A percentile compares a stretch with the other conserved stretches of the same genome.
Evolutionary conservation across 1,139 yeast species (phyloP).

Genomic region (Tardiomyces digboiensis): DNA sequence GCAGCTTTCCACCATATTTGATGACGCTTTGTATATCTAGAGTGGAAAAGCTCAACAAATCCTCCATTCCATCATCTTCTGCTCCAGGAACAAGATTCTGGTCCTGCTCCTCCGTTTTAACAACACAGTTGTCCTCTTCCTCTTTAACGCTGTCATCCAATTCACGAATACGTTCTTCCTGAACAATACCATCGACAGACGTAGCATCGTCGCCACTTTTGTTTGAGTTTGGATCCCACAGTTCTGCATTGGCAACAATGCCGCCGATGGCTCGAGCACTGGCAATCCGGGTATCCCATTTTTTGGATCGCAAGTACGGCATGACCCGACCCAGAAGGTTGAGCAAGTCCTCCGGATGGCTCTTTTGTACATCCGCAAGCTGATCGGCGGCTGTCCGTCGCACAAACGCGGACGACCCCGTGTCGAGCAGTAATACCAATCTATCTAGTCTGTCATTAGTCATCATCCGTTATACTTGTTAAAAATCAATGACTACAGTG

Average conservation of each 20-base stretch:
- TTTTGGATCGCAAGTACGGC: constrained; percentile 71
- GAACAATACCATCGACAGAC: constrained; percentile 6
- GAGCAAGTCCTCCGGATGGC: constrained; percentile 89
- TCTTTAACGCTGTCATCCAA: constrained; percentile 9
- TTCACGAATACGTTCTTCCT: constrained; percentile 7
- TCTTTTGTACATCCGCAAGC: constrained; percentile 84
- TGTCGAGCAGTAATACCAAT: constrained; percentile 53
- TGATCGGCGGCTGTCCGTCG: constrained; percentile 98
- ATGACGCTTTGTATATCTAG: constrained; percentile 60
- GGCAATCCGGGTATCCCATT: constrained; percentile 95
- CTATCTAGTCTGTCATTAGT: constrained; percentile 25
- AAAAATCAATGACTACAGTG: too few species aligned
- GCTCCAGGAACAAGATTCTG: background rate
- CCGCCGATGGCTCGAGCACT: constrained; percentile 97
- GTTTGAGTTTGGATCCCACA: constrained; percentile 76
- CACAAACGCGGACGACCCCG: constrained; percentile 91
- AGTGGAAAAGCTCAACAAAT: constrained; percentile 46
- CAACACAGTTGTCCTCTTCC: constrained; percentile 17
- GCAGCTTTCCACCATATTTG: constrained; percentile 56
- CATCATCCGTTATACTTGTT: too few species aligned
- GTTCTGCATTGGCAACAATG: constrained; percentile 64
- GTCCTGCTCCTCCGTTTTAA: constrained; percentile 24
- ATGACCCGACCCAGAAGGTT: constrained; percentile 81
- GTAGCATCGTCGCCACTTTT: constrained; percentile 8
- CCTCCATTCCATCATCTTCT: constrained; percentile 17